Percentiles rank a stretch among this genome's conserved stretches.
phyloP scores from a whole-genome alignment of 2,329 filamentous ascomycete species.

The Colletotrichum kahawae region DNA sequence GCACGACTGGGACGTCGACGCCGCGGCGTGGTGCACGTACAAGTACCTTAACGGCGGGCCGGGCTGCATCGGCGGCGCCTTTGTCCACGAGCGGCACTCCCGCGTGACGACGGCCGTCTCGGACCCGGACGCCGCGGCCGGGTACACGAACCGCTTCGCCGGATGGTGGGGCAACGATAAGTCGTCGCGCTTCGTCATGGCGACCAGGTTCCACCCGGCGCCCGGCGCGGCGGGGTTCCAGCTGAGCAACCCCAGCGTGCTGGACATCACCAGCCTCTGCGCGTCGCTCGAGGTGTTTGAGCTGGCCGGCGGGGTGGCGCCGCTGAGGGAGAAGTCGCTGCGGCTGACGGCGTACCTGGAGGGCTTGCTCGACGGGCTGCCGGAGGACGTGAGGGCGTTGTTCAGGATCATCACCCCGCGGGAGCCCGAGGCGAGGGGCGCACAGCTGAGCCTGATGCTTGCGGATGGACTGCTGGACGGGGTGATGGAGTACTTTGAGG shows the following conservation, averaged over 20 bases:
- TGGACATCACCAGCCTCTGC: constrained; percentile 74
- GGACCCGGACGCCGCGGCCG: constrained; percentile 37
- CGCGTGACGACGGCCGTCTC: constrained; percentile 50
- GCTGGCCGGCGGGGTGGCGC: constrained; percentile 64
- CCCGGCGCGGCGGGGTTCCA: constrained; percentile 82
- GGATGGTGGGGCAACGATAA: constrained; percentile 93
- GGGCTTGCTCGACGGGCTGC: constrained; percentile 53
- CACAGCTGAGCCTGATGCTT: constrained; percentile 76
- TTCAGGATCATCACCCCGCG: constrained; percentile 70
- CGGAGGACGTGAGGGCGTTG: constrained; percentile 28
- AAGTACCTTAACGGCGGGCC: constrained; percentile 92
- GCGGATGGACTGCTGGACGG: constrained; percentile 68
- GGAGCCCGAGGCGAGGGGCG: constrained; percentile 69
- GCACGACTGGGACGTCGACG: constrained; percentile 91
- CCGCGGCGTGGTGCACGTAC: constrained; percentile 92
- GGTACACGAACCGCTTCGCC: constrained; percentile 70
- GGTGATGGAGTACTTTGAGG: constrained; percentile 66
- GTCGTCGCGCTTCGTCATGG: constrained; percentile 79
- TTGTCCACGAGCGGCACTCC: constrained; percentile 79
- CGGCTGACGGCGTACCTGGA: constrained; percentile 76
- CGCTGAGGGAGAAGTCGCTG: constrained; percentile 70
- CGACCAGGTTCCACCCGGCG: constrained; percentile 78
- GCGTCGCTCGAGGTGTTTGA: constrained; percentile 76
- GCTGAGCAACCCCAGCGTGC: constrained; percentile 78
- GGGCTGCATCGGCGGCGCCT: constrained; percentile 79